Evolutionary conservation across 1,284 basidiomycete genomes (phyloP).

Genomic region (Sphaerobolus stellatus): DNA sequence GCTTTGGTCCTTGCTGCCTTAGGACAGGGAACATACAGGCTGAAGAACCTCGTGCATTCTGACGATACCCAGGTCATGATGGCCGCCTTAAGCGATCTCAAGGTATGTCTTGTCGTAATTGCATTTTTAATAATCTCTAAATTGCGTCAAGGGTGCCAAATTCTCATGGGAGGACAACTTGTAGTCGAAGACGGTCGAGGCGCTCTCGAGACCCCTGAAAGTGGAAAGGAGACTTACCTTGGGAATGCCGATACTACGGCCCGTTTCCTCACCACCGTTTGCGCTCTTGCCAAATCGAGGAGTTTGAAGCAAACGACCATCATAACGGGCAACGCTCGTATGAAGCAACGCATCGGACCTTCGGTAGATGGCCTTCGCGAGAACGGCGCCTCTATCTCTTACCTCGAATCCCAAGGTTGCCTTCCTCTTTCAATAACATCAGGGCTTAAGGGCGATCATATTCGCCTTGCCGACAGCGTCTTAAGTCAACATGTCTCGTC

Average conservation of each 20-base stretch:
- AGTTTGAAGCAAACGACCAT: conserved; percentile 53
- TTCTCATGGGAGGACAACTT: conserved; percentile 93
- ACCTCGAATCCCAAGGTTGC: conserved; percentile 79
- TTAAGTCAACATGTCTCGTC: conserved; percentile 99
- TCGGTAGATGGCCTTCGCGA: conserved; percentile 88
- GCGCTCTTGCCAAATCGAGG: conserved; percentile 79
- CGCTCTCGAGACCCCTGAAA: conserved; percentile 70
- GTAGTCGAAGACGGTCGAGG: conserved; percentile 90
- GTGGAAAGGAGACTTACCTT: conserved; percentile 89
- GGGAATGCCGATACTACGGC: conserved; percentile 98
- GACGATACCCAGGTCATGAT: conserved; percentile 99
- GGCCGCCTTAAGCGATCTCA: conserved; percentile 84
- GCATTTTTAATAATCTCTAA: conserved; percentile 7
- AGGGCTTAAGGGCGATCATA: conserved; percentile 84
- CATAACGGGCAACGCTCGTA: conserved; percentile 96
- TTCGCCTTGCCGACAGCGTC: conserved; percentile 90
- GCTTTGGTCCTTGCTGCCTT: conserved; percentile 93
- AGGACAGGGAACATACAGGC: conserved; percentile 81
- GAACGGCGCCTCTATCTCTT: conserved; percentile 82
- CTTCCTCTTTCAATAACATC: conserved; percentile 80
- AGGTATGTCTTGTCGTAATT: conserved; percentile 48
- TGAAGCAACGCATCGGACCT: conserved; percentile 98
- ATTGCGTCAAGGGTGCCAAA: conserved; percentile 66
- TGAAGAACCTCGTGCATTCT: conserved; percentile 92
- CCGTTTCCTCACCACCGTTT: conserved; percentile 96